Evolutionary conservation across 2,329 filamentous ascomycete species (phyloP), one percentile per base, ranked within the genome.

Genomic region (Nannizziopsis barbatae): DNA sequence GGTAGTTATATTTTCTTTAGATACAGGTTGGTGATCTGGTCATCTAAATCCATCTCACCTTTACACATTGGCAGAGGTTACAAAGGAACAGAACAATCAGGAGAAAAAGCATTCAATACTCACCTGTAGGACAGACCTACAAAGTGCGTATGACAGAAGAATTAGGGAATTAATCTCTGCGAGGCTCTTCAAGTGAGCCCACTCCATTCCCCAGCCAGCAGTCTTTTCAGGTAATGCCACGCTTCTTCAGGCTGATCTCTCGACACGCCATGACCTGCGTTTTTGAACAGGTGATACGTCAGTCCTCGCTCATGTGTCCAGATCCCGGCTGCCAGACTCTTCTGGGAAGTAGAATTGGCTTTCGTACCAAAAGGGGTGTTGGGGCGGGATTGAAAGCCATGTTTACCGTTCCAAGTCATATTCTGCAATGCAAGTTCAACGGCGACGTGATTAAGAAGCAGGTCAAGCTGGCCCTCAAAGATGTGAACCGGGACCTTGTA

Each of bases 371-470:
- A 52, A 14, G 65, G 54, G 2, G 48, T 51, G 35, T 55, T 59
- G 0, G 63, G 63, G n/a, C 54, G 55, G 12, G 53, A 14, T n/a
- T 58, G 53, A 40, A 67, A 65, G 1, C 66, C 66, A 45, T 65
- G 64, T 3, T 50, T 52, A 3, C 65, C 64, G 30, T 56, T 52
- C 65, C 65, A 69, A 10, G 66, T 67, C 65, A 69, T 67, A 45
- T 68, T 68, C 50, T 68, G 64, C 31, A 68, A 53, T 4, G 55
- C 57, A 4, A 68, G 49, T 40, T 67, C 61, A 7, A 58, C 58
- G 2, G 64, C 66, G 43, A 64, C 41, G 51, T 68, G 63, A 45
- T 66, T 68, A 51, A 67, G 54, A 30, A 67, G 46, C 57, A 68
- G 59, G 53, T 68, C 65, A 52, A 60, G 53, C 45, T 65, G 58